Base-by-base conservation (phyloP, 169 alveolate species). In the Theileria sp. region DNA sequence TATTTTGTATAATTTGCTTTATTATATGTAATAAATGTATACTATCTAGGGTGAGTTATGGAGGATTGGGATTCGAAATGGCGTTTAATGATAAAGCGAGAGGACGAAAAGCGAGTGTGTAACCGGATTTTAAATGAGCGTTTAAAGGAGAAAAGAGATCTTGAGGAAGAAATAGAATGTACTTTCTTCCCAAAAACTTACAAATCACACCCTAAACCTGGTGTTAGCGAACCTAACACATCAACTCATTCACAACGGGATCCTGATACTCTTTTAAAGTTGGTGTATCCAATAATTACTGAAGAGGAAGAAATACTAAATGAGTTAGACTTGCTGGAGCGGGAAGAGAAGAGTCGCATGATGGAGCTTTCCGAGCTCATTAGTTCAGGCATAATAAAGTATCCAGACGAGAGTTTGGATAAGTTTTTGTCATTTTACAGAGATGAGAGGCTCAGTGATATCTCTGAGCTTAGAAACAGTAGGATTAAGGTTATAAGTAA, bases 141-240 rank as follows among this genome's bases (percentile, higher is more conserved):
- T 15, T 77, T 83, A 21, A 51, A 9, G 62, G 86, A 83, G 77
- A 69, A 83, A 69, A 51, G 50, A 62, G 89, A 83, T 61, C 50
- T 70, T 73, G 89, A 83, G 66, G 89, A 83, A 72, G 70, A 23
- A 60, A 77, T 83, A 44, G 89, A 83, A 54, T 83, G 89, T 69
- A 83, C 89, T 0, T 83, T 83, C 32, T 65, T 71, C 12, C 89
- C 89, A 0, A 83, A 83, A 61, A 69, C 72, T 19, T 70, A 32
- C 26, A 58, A 58, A 58, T 8, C 67, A 58, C 34, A 58, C 34
- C 12, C 54, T 44, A 49, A 64, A 23, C 34, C 67, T 23, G 70
- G 36, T 60, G 19, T 51, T 3, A n/a, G 9, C 67, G 67, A 17
- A n/a, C 38, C 21, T 7, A 38, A 26, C 44, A 72, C 64, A 65